Evolutionary conservation across 1,139 yeast genomes (phyloP).

Genomic region (Arxiozyma slooffiae): DNA sequence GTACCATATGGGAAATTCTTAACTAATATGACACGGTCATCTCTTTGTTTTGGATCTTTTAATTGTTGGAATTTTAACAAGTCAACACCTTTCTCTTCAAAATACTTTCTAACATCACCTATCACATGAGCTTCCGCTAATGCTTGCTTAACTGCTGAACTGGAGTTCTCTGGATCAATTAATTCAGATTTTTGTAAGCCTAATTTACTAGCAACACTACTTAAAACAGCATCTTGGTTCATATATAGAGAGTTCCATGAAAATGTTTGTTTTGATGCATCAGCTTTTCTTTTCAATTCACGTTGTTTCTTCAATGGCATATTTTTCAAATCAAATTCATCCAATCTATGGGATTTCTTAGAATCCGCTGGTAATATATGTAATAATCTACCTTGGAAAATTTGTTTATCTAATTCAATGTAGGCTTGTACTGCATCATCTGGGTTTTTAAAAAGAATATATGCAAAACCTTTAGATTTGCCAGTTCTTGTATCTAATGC

Average conservation of each 20-base stretch:
- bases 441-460: constrained; percentile 57
- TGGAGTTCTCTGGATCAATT: constrained; percentile 77
- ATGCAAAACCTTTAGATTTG: constrained; percentile 87
- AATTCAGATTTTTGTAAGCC: constrained; percentile 78
- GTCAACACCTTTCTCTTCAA: constrained; percentile 80
- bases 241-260: constrained; percentile 92
- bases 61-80: constrained; percentile 49
- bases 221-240: constrained; percentile 86
- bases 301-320: constrained; percentile 86
- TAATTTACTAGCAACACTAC: constrained; percentile 74
- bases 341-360: constrained; percentile 68
- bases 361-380: constrained; percentile 82
- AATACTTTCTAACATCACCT: constrained; percentile 80
- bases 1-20: constrained; percentile 90
- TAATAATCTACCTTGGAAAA: constrained; percentile 86
- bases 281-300: constrained; percentile 72
- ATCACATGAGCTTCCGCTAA: constrained; percentile 94
- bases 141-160: constrained; percentile 94
- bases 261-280: constrained; percentile 77
- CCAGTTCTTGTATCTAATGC: constrained; percentile 89
- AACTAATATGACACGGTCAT: constrained; percentile 70
- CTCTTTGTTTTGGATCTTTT: constrained; percentile 51
- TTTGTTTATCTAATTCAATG: constrained; percentile 66
- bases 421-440: constrained; percentile 72
- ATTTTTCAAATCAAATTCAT: constrained; percentile 83